Base-by-base conservation (phyloP, 1,139 yeast species). In the Wickerhamiella infanticola region DNA sequence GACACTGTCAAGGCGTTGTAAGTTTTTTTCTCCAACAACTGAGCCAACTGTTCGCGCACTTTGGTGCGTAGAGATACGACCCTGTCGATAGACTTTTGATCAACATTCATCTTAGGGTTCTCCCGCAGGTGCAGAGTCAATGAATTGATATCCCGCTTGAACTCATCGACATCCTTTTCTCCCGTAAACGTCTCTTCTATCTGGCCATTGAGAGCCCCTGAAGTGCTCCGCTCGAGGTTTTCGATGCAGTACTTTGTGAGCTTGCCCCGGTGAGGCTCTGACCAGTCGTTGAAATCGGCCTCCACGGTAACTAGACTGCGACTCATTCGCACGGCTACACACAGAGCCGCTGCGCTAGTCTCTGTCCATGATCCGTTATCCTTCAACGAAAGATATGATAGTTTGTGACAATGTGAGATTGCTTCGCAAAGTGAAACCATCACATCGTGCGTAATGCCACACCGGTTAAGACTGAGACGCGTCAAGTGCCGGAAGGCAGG, bases 231-330 rank as follows among this genome's bases (percentile, higher is more conserved):
- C 45, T 84, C 88, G 81, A 86, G 79, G 59, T 86, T 86, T 57
- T 81, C 74, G 80, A 86, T 79, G 56, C 88, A 69, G 58, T 81
- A 81, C 50, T 82, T 74, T 0, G 94, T 93, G 51, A 86, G 75
- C 59, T 88, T 74, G 39, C 86, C 82, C 29, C 81, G 75, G 43
- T 86, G 68, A 51, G 77, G 77, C 51, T 80, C 86, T 18, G 83
- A 75, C 48, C 84, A 72, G 49, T 72, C 63, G 44, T 75, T 81
- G 52, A 75, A 74, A 57, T 85, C 94, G 46, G 84, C 65, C 55
- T 84, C 94, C 45, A 88, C 64, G 1, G 81, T 77, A 52, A 77
- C 77, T 27, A 88, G 67, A 3, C 81, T 70, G 31, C 67, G 67
- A 0, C 93, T 79, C 35, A 71, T 64, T 57, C 79, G 79, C 3